Base-by-base conservation (phyloP, 495 filamentous ascomycete genomes). In the Lasiosphaeriaceae sp. region DNA sequence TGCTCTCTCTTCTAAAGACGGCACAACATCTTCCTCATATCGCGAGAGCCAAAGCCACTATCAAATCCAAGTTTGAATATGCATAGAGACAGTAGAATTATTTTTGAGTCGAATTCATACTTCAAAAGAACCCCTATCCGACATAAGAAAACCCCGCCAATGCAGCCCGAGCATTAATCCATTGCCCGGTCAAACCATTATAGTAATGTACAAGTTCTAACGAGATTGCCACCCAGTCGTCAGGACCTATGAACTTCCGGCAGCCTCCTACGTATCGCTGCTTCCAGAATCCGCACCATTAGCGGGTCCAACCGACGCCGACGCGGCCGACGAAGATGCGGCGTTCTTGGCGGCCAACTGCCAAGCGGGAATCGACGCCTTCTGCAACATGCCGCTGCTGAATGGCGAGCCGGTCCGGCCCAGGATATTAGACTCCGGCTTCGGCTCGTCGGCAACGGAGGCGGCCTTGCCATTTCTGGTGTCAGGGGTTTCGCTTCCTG, bases 291-390 rank as follows among this genome's bases (percentile, higher is more conserved):
- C 63, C 21, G 45, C 41, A 8, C 56, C 61, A 49, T 70, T 71
- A 12, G 50, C 60, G 41, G 67, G 66, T 39, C 64, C 50, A 14
- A 50, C 58, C 41, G 67, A 65, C 44, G 65, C 50, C 19, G 56
- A n/a, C 3, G 65, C n/a, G n/a, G n/a, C 62, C 52, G 71, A 67
- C 47, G 70, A 68, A 1, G 58, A 55, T 11, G 39, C 56, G 1
- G 62, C 60, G 23, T 73, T 78, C 65, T 83, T 84, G 66, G 80
- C 85, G 45, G 86, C 81, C 44, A 96, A 83, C 73, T 96, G 92
- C 92, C 92, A 96, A 1, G 87, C 83, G 1, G 92, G 92, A 62
- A 96, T 96, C n/a, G 87, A 86, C 8, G 88, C 84, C 64, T 76
- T 80, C 68, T 55, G 69, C 59, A 60, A 74, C 56, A 66, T 74